Conservation (phyloP, 2,329 filamentous ascomycete species). For the Fusarium veterinarium region DNA sequence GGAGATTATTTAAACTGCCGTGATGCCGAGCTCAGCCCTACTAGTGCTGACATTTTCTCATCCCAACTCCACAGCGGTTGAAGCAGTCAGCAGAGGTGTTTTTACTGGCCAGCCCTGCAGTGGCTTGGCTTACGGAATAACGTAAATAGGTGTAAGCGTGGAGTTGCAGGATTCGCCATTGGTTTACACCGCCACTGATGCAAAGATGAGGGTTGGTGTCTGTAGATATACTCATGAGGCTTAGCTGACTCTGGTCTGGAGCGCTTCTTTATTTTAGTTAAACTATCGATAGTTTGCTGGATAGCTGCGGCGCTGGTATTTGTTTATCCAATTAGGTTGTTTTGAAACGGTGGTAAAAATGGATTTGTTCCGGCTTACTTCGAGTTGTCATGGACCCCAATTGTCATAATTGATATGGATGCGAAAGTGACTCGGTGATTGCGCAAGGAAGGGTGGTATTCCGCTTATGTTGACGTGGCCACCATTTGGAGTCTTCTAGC, state of each 20-base stretch:
- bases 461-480: constrained; percentile 9
- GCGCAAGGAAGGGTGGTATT: neutral
- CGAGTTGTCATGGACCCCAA: neutral
- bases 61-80: neutral
- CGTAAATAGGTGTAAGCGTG: constrained; percentile 5
- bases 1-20: constrained; percentile 17
- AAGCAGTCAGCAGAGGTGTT: neutral
- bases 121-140: constrained; percentile 7
- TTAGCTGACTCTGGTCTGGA: neutral
- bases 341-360: neutral
- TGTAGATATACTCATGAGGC: neutral
- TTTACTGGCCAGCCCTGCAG: neutral
- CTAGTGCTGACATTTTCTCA: constrained; percentile 25
- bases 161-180: neutral
- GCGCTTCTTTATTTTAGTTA: constrained; percentile 4
- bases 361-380: neutral
- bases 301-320: neutral
- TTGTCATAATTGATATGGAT: neutral
- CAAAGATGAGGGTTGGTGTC: neutral
- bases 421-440: neutral
- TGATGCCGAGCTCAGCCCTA: constrained; percentile 18
- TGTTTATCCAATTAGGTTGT: neutral
- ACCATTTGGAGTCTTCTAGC: neutral
- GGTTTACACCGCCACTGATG: constrained; percentile 8
- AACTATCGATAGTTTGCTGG: neutral